Conservation (phyloP, 2,329 filamentous ascomycete genomes). For the Dothideomycetes sp. region DNA sequence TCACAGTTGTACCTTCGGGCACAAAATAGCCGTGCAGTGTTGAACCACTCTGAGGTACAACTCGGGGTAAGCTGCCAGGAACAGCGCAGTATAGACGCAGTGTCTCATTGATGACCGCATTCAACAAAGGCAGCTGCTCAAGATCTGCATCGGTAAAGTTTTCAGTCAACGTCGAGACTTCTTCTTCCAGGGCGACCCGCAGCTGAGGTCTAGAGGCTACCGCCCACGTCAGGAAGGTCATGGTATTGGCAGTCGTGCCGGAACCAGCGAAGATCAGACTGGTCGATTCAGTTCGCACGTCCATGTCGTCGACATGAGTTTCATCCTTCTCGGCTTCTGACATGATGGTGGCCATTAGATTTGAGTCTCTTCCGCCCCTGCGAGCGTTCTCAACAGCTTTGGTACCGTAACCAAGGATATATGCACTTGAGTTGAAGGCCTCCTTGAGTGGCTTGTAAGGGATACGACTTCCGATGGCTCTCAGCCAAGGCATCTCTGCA, state of each 20-base stretch:
- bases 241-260: slow-evolving; percentile 19
- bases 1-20: slow-evolving; percentile 28
- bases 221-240: slow-evolving; percentile 16
- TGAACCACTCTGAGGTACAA: slow-evolving; percentile 27
- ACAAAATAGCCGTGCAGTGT: slow-evolving; percentile 29
- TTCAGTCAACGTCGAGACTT: slow-evolving; percentile 13
- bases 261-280: slow-evolving; percentile 22
- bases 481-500: slow-evolving; percentile 21
- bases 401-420: slow-evolving; percentile 18
- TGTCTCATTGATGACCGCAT: slow-evolving; percentile 32
- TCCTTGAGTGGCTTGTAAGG: slow-evolving; percentile 15
- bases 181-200: slow-evolving; percentile 14
- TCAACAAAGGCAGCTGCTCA: slow-evolving; percentile 24
- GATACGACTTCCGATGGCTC: slow-evolving; percentile 15
- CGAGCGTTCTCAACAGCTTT: slow-evolving; percentile 16
- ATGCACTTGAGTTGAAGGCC: slow-evolving; percentile 16
- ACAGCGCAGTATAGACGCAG: slow-evolving; percentile 30
- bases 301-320: slow-evolving; percentile 15
- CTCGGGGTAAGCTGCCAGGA: slow-evolving; percentile 28
- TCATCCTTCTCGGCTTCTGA: slow-evolving; percentile 18
- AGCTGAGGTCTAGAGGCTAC: slow-evolving; percentile 14
- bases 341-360: slow-evolving; percentile 18
- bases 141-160: slow-evolving; percentile 22
- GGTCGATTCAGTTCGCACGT: slow-evolving; percentile 20
- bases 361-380: slow-evolving; percentile 13